Evolutionary conservation across 2,329 filamentous ascomycete genomes (phyloP), one percentile per base, ranked within the genome.

Genomic region (Emydomyces testavorans): DNA sequence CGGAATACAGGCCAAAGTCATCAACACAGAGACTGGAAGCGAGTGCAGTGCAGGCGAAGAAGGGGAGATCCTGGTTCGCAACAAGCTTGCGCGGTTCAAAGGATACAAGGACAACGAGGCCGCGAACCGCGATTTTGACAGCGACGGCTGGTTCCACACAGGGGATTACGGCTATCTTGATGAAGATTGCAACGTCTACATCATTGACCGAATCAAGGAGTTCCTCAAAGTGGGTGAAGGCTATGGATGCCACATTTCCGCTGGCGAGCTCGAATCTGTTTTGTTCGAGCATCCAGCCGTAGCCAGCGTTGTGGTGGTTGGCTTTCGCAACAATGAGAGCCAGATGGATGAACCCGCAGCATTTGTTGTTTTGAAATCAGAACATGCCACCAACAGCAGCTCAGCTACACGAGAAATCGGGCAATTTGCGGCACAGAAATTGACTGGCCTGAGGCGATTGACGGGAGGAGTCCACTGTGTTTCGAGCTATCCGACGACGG

Each of bases 91-190:
- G 18, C 53, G 52, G 8, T 81, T 80, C 65, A 67, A 72, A 55
- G 78, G 77, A 16, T 81, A 78, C 53, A 68, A 74, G 55, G 76
- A 78, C 58, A 81, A 81, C 55, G 67, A 71, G 0, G 66, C 71
- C 45, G 75, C 71, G 1, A 80, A 78, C 2, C 67, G 63, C n/a
- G 70, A 77, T 36, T 63, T 80, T 29, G 75, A 74, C 0, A 52
- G 55, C 3, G 85, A 92, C 54, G 86, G 85, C 0, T 94, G 80
- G 70, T 94, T 94, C 73, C 89, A 82, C 65, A 94, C 88, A 0
- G 89, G 88, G 1, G 88, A 94, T 58, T 79, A 94, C 24, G 85
- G 85, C 5, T 80, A 84, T 53, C 78, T 84, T 57, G 85, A 93
- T 60, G 70, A 75, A 40, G 74, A 84, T 40, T 84, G 84, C 26